Evolutionary conservation across 2,329 filamentous ascomycete species (phyloP).

Genomic region (Trichophyton simii): DNA sequence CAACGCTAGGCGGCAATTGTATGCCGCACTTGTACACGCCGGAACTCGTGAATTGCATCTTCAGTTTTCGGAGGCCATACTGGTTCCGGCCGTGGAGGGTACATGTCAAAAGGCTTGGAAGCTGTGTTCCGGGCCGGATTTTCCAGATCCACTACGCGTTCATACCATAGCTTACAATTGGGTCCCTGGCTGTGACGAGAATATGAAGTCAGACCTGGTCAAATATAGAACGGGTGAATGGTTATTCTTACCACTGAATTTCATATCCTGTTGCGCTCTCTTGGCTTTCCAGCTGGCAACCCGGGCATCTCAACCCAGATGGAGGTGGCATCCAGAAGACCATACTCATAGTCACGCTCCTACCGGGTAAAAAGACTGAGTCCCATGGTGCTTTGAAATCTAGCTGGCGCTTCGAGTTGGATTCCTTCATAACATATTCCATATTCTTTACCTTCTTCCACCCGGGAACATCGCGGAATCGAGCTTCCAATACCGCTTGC

Average conservation of each 20-base stretch:
- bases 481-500: conserved; percentile 8
- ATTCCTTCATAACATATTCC: conserved; percentile 9
- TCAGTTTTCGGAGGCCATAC: not conserved
- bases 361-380: conserved; percentile 7
- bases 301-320: conserved; percentile 2
- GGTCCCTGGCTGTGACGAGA: not conserved
- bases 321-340: conserved; percentile 5
- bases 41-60: not conserved
- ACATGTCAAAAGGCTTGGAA: not conserved
- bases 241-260: conserved; percentile 1
- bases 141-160: not conserved
- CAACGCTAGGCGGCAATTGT: not conserved
- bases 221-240: no score
- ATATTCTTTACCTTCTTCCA: conserved; percentile 5
- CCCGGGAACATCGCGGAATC: conserved; percentile 7
- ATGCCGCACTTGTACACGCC: conserved; percentile 5
- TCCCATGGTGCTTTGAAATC: conserved; percentile 5
- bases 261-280: not conserved
- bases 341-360: conserved; percentile 10
- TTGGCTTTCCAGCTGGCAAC: conserved; percentile 3
- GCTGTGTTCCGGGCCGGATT: not conserved
- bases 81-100: not conserved
- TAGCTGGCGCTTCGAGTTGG: conserved; percentile 1
- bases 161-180: not conserved
- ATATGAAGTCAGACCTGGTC: no score